These are phyloP conservation scores for Didymella segeticola DNA, from an alignment of 2,329 filamentous ascomycete genomes.

Conservation along the genomic window DNA sequence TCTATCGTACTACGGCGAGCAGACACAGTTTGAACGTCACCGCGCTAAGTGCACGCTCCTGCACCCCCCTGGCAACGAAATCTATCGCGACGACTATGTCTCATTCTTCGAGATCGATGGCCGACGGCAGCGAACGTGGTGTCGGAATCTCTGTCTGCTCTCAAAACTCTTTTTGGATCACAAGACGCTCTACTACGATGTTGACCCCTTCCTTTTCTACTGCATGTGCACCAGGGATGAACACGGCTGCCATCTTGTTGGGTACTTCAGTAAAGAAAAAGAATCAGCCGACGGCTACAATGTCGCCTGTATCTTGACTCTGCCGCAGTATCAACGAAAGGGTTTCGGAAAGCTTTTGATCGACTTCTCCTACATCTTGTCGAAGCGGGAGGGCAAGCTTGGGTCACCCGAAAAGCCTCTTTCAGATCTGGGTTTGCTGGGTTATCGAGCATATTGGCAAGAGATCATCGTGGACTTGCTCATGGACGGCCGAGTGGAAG, in stretches of 20 bases:
- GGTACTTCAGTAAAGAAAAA: constrained; percentile 99
- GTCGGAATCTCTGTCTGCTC: constrained; percentile 90
- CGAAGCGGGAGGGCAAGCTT: constrained; percentile 91
- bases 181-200: constrained; percentile 98
- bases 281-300: constrained; percentile 97
- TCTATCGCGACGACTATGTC: constrained; percentile 92
- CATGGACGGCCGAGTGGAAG: constrained; percentile 70
- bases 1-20: constrained; percentile 84
- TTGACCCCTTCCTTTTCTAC: constrained; percentile 99
- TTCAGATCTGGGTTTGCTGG: constrained; percentile 88
- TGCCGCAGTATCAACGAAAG: constrained; percentile 95
- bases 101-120: constrained; percentile 99
- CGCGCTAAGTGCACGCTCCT: constrained; percentile 87
- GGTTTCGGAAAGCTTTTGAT: constrained; percentile 93
- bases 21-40: constrained; percentile 83
- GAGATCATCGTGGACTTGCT: constrained; percentile 90
- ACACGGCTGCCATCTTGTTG: constrained; percentile 92
- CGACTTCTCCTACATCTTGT: constrained; percentile 96
- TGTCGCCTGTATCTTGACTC: constrained; percentile 93
- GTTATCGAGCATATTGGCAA: constrained; percentile 97
- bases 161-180: constrained; percentile 97
- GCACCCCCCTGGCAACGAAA: constrained; percentile 96
- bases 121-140: constrained; percentile 91
- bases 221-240: constrained; percentile 93
- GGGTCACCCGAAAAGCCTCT: constrained; percentile 97